Evolutionary conservation across 140 eudicot species (phyloP), one percentile per base, ranked within the genome.

Genomic region (Anethum foeniculum): DNA sequence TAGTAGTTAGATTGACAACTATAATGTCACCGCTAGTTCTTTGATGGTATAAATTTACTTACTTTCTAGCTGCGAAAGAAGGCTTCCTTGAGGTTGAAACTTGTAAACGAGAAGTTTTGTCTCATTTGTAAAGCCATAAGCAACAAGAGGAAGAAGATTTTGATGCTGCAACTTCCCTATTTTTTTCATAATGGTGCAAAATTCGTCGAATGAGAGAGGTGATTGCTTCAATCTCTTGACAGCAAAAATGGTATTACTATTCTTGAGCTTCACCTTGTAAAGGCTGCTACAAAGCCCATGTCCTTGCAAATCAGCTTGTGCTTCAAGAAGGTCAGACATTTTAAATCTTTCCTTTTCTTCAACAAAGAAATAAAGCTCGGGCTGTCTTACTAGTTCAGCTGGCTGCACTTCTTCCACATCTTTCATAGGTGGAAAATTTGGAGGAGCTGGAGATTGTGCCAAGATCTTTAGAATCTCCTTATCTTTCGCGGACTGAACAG

Each of bases 211-310:
- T 2, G 90, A 48, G 3, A 47, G 89, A 68, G 80, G 88, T 83
- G 88, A 78, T 78, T 87, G 90, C 85, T 89, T 91, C 81, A 89
- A 78, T 73, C 96, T 81, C 84, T 91, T 91, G 27, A 91, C 93
- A 12, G 93, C 93, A 81, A 84, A 91, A 67, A 83, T 67, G 46
- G 81, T 82, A 62, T 60, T 82, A 52, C 44, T 47, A 83, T 83
- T 81, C 67, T 85, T 87, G 21, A 91, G 88, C 60, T 83, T 86
- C 65, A 91, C 93, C 85, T 79, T 89, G 85, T 89, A 91, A 72
- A 91, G 91, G 85, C 93, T 91, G 76, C 96, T 91, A 76, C 91
- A 87, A 82, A 81, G 80, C 64, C 88, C 86, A 56, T 89, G 93
- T 54, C 74, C 88, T 78, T 81, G 73, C 87, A 91, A 60, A 73